Evolutionary conservation across 2,329 filamentous ascomycete species (phyloP).

Genomic region (Periglandula ipomoeae): DNA sequence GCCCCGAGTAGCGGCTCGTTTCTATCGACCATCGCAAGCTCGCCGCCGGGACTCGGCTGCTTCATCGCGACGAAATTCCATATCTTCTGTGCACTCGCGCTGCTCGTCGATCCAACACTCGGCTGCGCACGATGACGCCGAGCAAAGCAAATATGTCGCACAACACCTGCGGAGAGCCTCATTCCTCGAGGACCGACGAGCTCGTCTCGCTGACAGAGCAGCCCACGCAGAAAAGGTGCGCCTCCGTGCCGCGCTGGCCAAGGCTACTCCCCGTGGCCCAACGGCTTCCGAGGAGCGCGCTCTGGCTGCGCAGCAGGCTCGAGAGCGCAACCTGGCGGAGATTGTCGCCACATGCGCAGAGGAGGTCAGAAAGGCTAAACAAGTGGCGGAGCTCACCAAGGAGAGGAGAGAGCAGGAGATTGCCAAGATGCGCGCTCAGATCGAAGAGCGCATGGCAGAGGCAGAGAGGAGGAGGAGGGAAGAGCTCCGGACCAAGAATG

Average conservation of each 20-base stretch:
- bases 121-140: conserved; percentile 38
- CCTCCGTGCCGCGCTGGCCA: conserved; percentile 63
- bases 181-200: conserved; percentile 73
- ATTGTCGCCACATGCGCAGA: conserved; percentile 75
- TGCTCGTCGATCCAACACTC: conserved; percentile 50
- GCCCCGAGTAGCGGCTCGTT: conserved; percentile 68
- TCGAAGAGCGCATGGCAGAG: conserved; percentile 72
- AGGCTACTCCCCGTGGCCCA: conserved; percentile 55
- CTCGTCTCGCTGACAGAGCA: conserved; percentile 68
- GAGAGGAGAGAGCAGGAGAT: conserved; percentile 70
- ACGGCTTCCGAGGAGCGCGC: conserved; percentile 67
- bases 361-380: conserved; percentile 74
- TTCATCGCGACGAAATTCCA: conserved; percentile 70
- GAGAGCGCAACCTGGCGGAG: conserved; percentile 73
- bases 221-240: conserved; percentile 79
- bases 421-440: conserved; percentile 58
- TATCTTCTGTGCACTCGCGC: conserved; percentile 66
- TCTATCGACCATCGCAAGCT: conserved; percentile 58
- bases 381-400: conserved; percentile 73
- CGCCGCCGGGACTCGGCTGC: conserved; percentile 68
- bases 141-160: conserved; percentile 68
- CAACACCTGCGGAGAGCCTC: conserved; percentile 72
- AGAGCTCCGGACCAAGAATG: conserved; percentile 48
- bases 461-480: conserved; percentile 64
- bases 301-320: conserved; percentile 65